A percentile compares a stretch with the other conserved stretches of the same genome.
Evolutionary conservation across 768 basidiomycete genomes (phyloP).

Genomic region (Boletellus ananas): DNA sequence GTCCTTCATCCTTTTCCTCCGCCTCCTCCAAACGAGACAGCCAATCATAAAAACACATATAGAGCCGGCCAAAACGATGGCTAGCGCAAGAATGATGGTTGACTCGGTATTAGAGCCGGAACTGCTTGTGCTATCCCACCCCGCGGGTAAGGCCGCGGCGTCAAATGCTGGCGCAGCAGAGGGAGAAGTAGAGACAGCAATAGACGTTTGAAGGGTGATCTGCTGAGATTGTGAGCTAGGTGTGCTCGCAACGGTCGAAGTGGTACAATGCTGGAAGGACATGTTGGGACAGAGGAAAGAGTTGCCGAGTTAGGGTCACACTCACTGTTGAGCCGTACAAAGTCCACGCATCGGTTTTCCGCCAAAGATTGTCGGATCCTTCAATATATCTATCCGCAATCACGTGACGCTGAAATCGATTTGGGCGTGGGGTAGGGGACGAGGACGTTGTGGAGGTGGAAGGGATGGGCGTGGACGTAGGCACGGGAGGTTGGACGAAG

Average conservation of each 20-base stretch:
- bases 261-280: constrained; percentile 16
- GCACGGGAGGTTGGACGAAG: neutral
- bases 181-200: neutral
- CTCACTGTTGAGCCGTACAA: constrained; percentile 71
- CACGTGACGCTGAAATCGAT: neutral
- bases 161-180: constrained; percentile 18
- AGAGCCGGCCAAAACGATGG: constrained; percentile 57
- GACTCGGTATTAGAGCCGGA: constrained; percentile 34
- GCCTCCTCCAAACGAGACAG: constrained; percentile 57
- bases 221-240: neutral
- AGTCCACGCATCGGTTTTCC: constrained; percentile 50
- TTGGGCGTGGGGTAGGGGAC: constrained; percentile 2
- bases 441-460: constrained; percentile 12
- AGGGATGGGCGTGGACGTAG: neutral
- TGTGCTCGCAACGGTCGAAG: constrained; percentile 1
- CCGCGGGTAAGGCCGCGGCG: constrained; percentile 44
- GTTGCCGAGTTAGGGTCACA: constrained; percentile 4
- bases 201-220: neutral
- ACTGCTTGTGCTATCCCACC: constrained; percentile 39
- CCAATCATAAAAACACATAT: constrained; percentile 60
- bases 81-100: constrained; percentile 50
- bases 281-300: neutral
- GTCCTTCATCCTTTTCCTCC: constrained; percentile 41
- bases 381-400: constrained; percentile 55
- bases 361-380: constrained; percentile 57